Conservation (phyloP, 345 rosid genomes). For the Eucalyptus cladocalyx region DNA sequence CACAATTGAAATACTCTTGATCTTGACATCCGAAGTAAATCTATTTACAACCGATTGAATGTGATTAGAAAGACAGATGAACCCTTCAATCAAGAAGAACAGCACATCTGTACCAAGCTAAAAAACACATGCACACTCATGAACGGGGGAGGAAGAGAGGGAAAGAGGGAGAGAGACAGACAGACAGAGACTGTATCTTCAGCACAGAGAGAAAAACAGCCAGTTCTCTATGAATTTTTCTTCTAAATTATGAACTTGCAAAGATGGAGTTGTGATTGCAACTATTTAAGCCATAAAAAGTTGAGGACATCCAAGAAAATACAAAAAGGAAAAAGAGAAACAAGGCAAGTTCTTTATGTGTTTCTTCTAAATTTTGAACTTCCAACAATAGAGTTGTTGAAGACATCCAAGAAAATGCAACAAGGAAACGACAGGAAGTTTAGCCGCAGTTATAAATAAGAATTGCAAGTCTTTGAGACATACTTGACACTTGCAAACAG, state of each 20-base stretch:
- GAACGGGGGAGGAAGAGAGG: background rate
- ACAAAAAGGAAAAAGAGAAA: background rate
- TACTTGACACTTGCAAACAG: background rate
- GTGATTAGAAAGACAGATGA: background rate
- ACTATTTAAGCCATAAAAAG: background rate
- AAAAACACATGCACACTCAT: background rate
- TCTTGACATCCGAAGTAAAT: conserved; percentile 93
- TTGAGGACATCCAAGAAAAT: background rate
- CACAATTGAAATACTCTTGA: conserved; percentile 82
- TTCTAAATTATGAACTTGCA: background rate
- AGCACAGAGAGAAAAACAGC: background rate
- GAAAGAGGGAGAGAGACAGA: background rate
- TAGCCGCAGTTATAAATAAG: background rate
- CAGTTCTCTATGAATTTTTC: background rate
- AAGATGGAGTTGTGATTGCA: background rate
- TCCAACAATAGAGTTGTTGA: background rate
- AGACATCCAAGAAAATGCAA: background rate
- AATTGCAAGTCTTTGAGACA: background rate
- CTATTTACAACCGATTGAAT: conserved; percentile 18
- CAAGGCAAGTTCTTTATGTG: background rate
- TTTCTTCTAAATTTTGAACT: background rate
- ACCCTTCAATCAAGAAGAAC: background rate
- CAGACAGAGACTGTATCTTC: background rate
- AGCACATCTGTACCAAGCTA: background rate
- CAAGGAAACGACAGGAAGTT: background rate